phyloP scores from a whole-genome alignment of 2,329 filamentous ascomycete species.

The Dryadomyces sulphureus region DNA sequence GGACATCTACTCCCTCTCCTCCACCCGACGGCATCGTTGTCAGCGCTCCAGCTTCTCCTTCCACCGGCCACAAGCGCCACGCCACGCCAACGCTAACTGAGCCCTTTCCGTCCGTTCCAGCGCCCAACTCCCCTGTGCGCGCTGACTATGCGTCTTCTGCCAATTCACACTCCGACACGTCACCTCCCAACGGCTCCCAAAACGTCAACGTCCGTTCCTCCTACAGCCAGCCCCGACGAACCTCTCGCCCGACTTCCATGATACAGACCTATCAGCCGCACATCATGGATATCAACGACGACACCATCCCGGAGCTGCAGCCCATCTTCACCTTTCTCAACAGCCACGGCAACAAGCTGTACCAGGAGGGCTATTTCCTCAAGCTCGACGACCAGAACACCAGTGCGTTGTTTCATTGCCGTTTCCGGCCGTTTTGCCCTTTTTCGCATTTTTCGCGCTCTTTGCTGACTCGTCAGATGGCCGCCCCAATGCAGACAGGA shows the following conservation, averaged over 20 bases:
- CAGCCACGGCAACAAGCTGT: constrained; percentile 89
- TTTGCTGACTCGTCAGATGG: constrained; percentile 47
- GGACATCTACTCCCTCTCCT: constrained; percentile 27
- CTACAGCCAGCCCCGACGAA: constrained; percentile 25
- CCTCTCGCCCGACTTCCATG: constrained; percentile 68
- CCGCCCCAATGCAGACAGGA: constrained; percentile 68
- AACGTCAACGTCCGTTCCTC: constrained; percentile 23
- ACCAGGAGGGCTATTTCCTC: constrained; percentile 94
- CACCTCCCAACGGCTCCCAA: constrained; percentile 22
- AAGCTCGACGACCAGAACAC: constrained; percentile 92
- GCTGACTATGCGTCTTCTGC: constrained; percentile 27
- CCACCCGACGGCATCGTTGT: constrained; percentile 18
- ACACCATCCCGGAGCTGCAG: constrained; percentile 83
- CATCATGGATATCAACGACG: constrained; percentile 65
- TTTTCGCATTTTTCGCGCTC: not conserved
- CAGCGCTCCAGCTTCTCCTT: not conserved
- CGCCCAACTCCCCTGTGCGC: constrained; percentile 14
- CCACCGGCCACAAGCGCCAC: not conserved
- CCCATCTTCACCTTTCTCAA: constrained; percentile 91
- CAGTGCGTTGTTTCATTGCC: constrained; percentile 41
- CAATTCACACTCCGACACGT: not conserved
- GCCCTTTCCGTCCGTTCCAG: constrained; percentile 9
- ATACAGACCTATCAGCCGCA: constrained; percentile 73
- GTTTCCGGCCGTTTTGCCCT: not conserved
- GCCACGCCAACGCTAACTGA: not conserved